Evolutionary conservation across 495 filamentous ascomycete genomes (phyloP), one percentile per base, ranked within the genome.

Genomic region (Letharia columbiana): DNA sequence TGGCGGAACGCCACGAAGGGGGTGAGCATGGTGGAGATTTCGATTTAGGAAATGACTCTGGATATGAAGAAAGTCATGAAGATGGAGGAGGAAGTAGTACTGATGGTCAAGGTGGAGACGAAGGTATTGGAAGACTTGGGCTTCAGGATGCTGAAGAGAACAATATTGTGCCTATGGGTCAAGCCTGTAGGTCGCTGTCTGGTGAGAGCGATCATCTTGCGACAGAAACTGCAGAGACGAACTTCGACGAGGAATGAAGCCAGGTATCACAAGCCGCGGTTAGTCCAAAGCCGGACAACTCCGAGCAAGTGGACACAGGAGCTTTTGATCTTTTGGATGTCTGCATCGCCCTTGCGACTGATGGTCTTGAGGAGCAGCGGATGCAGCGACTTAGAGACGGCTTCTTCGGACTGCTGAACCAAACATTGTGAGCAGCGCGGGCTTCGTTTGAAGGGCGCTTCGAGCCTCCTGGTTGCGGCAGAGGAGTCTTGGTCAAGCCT

Each of bases 371-470:
- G 3, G n/a, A 61, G 41, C 23, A 18, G 35, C 60, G 60, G n/a
- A 41, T 61, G 60, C 41, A 45, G 39, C 60, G 60, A 33, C 40
- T 61, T 8, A n/a, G 33, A 18, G 60, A 31, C 2, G 60, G 60
- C 60, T 61, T 61, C 13, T 23, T 45, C 39, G 44, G 31, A 11
- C 11, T 61, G 17, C 60, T 61, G 7, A 56, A 56, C 7, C 52
- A 56, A 31, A 35, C 28, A 1, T 4, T 35, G 52, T 56, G 15
- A 56, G 9, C 7, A 10, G 52, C 15, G 52, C 3, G 31, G 49
- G 49, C n/a, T 49, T 49, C 20, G n/a, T 49, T 8, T 2, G 18
- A 8, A 47, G 44, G 44, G 44, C 18, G 15, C 4, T 9, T 47
- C 15, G 4, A n/a, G 44, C 44, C 20, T 47, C 15, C 5, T 47